phyloP scores from a whole-genome alignment of 306 rosid species.

The Fragaria ananassa region DNA sequence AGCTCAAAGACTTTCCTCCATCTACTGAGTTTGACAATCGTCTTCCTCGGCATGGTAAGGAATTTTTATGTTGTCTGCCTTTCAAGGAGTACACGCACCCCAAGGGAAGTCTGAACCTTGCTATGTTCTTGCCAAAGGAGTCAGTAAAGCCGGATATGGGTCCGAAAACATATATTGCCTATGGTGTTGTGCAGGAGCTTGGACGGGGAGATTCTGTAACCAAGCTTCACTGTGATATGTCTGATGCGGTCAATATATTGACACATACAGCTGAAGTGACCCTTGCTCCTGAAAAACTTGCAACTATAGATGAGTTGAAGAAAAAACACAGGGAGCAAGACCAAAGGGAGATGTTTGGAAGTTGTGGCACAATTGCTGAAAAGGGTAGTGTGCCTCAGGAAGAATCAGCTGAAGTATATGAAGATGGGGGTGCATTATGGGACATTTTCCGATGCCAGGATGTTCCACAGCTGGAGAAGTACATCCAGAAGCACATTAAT shows the following conservation, averaged over 20 bases:
- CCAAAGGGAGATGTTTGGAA: slow-evolving; percentile 40
- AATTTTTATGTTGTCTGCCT: slow-evolving; percentile 67
- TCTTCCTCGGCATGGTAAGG: slow-evolving; percentile 77
- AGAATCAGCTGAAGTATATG: neutral
- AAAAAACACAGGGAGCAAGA: slow-evolving; percentile 53
- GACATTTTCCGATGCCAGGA: slow-evolving; percentile 86
- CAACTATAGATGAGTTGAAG: slow-evolving; percentile 31
- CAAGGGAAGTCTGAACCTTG: slow-evolving; percentile 53
- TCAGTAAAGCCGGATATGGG: slow-evolving; percentile 77
- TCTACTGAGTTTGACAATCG: slow-evolving; percentile 66
- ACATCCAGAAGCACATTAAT: slow-evolving; percentile 56
- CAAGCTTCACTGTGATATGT: slow-evolving; percentile 91
- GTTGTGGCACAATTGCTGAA: neutral
- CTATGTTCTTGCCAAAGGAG: slow-evolving; percentile 25
- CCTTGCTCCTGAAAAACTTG: neutral
- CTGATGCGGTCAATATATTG: slow-evolving; percentile 80
- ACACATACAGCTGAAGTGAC: slow-evolving; percentile 56
- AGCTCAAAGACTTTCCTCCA: slow-evolving; percentile 85
- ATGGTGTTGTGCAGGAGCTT: slow-evolving; percentile 72
- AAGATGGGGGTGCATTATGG: slow-evolving; percentile 74
- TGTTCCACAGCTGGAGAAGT: slow-evolving; percentile 67
- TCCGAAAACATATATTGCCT: slow-evolving; percentile 89
- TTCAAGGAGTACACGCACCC: slow-evolving; percentile 75
- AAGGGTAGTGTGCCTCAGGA: neutral
- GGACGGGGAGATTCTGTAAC: slow-evolving; percentile 93